Conservation (phyloP, 768 basidiomycete genomes). For the Suillus subaureus region DNA sequence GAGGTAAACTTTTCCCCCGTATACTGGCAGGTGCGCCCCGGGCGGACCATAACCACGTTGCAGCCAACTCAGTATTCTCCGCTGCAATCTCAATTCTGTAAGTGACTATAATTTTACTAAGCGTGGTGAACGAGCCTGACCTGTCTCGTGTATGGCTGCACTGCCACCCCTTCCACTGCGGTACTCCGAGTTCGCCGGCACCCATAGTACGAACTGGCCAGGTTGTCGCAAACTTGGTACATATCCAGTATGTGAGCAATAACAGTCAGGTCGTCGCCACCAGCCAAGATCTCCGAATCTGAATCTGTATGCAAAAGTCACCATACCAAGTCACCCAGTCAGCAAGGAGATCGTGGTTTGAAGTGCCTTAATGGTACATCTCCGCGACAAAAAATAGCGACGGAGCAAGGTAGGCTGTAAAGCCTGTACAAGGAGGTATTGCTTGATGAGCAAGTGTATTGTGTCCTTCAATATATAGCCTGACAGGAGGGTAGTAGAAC, state of each 20-base stretch:
- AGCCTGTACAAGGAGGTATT: constrained; percentile 51
- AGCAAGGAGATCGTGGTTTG: constrained; percentile 44
- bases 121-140: constrained; percentile 26
- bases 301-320: constrained; percentile 54
- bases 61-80: constrained; percentile 41
- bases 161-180: constrained; percentile 54
- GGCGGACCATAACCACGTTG: background rate
- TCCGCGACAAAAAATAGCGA: constrained; percentile 51
- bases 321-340: constrained; percentile 52
- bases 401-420: constrained; percentile 44
- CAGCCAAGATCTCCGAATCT: constrained; percentile 52
- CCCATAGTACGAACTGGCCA: constrained; percentile 48
- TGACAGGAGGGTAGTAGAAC: constrained; percentile 17
- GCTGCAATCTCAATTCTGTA: constrained; percentile 32
- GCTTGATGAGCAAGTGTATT: constrained; percentile 44
- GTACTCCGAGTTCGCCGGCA: constrained; percentile 49
- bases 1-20: background rate
- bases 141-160: constrained; percentile 47
- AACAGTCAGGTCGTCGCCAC: constrained; percentile 62
- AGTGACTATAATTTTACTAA: constrained; percentile 5
- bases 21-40: background rate
- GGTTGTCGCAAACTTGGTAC: constrained; percentile 48
- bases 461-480: constrained; percentile 38
- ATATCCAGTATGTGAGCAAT: constrained; percentile 58
- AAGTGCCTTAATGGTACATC: constrained; percentile 58